Evolutionary conservation across 1,139 yeast genomes (phyloP), one percentile per base, ranked within the genome.

Genomic region (Zygosaccharomyces sapae): DNA sequence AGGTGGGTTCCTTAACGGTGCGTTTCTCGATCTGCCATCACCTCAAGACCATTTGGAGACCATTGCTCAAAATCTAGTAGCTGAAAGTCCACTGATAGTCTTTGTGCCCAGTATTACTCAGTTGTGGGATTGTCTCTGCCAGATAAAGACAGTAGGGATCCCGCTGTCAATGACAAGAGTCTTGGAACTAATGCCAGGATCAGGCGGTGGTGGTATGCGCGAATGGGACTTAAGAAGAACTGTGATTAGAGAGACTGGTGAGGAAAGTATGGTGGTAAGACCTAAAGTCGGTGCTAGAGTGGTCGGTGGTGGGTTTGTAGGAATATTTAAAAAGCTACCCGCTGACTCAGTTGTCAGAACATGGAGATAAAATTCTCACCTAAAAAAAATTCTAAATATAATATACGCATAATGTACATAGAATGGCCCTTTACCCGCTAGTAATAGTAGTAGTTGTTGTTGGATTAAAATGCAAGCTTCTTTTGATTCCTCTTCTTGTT

Each of bases 401-500:
- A 27, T 27, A 27, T 27, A 36, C 30, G 10, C 27, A 37, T 37
- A 37, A n/a, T 37, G 22, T 37, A 37, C 40, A 37, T 39, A 44
- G 34, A 44, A 33, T 35, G 33, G 25, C 34, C 38, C 39, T 33
- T 40, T 35, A 22, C 22, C 20, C 22, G 33, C 19, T 22, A 25
- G 33, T 25, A 33, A 19, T 29, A 30, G 19, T 27, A 24, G 27
- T 27, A 16, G 16, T 46, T 41, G 42, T 39, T 40, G 25, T 40
- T 39, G 19, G 33, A 30, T 55, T 55, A 63, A 51, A 66, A 66
- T 44, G 65, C 65, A 52, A 66, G 57, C 52, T 64, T 65, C 57
- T 63, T 66, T 47, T 61, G 56, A 63, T 66, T 71, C 58, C 67
- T 65, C 67, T 68, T 74, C 74, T 81, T 86, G 80, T 84, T 83